Percentiles rank a stretch among this genome's conserved stretches.
phyloP scores from a whole-genome alignment of 352 stramenopile genomes.

The Aphanomyces astaci region DNA sequence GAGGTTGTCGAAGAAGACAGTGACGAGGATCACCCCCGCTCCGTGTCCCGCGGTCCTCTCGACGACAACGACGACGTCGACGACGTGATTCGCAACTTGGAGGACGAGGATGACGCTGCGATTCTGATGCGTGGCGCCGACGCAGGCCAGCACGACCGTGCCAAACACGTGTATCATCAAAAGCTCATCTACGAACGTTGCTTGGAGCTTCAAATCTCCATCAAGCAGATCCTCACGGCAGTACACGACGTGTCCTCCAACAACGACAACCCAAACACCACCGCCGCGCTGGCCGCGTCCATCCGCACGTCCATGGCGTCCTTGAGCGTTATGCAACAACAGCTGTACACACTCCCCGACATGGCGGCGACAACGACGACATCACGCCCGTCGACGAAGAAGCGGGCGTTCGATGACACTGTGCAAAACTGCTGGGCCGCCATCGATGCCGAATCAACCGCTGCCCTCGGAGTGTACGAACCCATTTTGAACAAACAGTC shows the following conservation, averaged over 20 bases:
- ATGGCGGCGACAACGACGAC: too few species aligned
- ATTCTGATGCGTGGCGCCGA: conserved; percentile 63
- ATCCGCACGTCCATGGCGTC: conserved; percentile 59
- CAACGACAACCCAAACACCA: conserved; percentile 32
- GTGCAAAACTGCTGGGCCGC: conserved; percentile 54
- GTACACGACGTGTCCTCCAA: conserved; percentile 29
- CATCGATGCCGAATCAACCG: conserved; percentile 35
- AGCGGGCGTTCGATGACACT: conserved; percentile 43
- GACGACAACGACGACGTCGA: conserved; percentile 38
- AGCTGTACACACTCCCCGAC: conserved; percentile 60
- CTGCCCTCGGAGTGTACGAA: conserved; percentile 65
- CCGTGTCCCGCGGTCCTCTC: neutral
- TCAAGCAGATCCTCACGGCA: conserved; percentile 57
- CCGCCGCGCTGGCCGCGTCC: conserved; percentile 34
- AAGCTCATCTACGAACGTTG: conserved; percentile 80
- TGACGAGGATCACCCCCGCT: conserved; percentile 25
- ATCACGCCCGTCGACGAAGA: conserved; percentile 34
- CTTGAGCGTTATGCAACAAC: conserved; percentile 47
- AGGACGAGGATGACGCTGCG: conserved; percentile 67
- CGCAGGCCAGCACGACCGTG: conserved; percentile 68
- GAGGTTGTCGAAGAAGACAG: conserved; percentile 32
- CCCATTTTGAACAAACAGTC: conserved; percentile 74
- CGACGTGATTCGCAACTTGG: conserved; percentile 63
- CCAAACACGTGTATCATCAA: conserved; percentile 69
- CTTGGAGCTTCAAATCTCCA: conserved; percentile 81